phyloP scores from a whole-genome alignment of 129 eudicot genomes.

The Chrysanthemum makinoi region DNA sequence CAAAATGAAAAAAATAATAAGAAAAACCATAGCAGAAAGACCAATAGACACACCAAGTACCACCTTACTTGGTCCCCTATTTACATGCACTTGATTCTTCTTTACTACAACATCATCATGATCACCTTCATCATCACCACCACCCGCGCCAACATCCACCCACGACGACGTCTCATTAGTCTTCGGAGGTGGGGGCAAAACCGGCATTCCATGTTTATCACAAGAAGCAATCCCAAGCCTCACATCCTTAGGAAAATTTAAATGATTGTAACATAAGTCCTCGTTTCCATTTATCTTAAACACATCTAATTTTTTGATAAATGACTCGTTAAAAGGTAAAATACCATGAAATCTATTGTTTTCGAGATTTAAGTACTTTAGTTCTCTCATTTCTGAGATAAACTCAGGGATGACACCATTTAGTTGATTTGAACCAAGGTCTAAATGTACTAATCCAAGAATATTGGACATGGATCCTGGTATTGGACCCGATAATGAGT shows the following conservation, averaged over 20 bases:
- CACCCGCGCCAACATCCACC: slow-evolving; percentile 30
- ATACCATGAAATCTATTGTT: slow-evolving; percentile 79
- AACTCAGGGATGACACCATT: slow-evolving; percentile 69
- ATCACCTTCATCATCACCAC: slow-evolving; percentile 26
- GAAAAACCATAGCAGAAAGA: slow-evolving; percentile 74
- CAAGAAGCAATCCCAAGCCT: slow-evolving; percentile 84
- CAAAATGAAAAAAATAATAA: slow-evolving; percentile 71
- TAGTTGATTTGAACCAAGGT: slow-evolving; percentile 70
- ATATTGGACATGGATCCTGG: slow-evolving; percentile 60
- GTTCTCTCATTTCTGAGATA: slow-evolving; percentile 52
- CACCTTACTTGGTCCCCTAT: slow-evolving; percentile 80
- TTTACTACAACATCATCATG: slow-evolving; percentile 28
- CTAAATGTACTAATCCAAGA: slow-evolving; percentile 51
- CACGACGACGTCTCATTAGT: slow-evolving; percentile 20
- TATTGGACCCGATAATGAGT: slow-evolving; percentile 68
- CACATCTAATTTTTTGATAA: slow-evolving; percentile 57
- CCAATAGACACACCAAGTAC: slow-evolving; percentile 95
- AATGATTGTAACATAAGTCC: slow-evolving; percentile 71
- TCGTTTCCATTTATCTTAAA: slow-evolving; percentile 68
- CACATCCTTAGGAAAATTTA: slow-evolving; percentile 44
- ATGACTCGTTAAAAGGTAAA: slow-evolving; percentile 73
- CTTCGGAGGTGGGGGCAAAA: slow-evolving; percentile 56
- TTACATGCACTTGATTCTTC: slow-evolving; percentile 27
- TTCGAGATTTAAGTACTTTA: slow-evolving; percentile 80
- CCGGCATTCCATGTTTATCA: slow-evolving; percentile 82